Conservation (phyloP, 2,329 filamentous ascomycete species). For the Diaporthe longicolla region DNA sequence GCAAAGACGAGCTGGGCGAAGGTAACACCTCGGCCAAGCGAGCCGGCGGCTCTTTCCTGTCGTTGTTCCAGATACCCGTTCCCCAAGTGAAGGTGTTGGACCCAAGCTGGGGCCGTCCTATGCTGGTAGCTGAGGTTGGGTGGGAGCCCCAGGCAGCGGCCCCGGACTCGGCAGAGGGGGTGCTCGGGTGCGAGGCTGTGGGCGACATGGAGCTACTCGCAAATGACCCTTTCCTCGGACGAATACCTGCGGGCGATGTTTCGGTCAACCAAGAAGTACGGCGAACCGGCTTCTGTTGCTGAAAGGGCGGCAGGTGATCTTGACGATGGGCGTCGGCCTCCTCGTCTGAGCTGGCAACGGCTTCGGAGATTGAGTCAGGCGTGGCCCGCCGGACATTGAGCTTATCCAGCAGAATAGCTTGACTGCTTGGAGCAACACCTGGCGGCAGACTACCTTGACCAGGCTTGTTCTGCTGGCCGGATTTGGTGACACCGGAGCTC, state of each 20-base stretch:
- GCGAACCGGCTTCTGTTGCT: slow-evolving; percentile 74
- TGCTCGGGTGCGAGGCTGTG: slow-evolving; percentile 84
- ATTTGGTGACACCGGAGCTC: slow-evolving; percentile 66
- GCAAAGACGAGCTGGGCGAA: slow-evolving; percentile 77
- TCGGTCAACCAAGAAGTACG: slow-evolving; percentile 91
- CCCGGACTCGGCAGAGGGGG: slow-evolving; percentile 77
- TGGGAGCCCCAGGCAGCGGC: slow-evolving; percentile 69
- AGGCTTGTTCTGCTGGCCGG: slow-evolving; percentile 65
- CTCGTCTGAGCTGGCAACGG: slow-evolving; percentile 93
- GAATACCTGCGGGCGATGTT: slow-evolving; percentile 73
- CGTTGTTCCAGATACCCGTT: slow-evolving; percentile 86
- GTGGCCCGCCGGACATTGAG: slow-evolving; percentile 85
- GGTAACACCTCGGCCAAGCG: slow-evolving; percentile 81
- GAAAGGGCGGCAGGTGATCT: slow-evolving; percentile 63
- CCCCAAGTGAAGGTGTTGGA: slow-evolving; percentile 76
- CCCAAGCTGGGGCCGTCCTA: slow-evolving; percentile 62
- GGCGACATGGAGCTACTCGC: slow-evolving; percentile 83
- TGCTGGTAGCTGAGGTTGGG: slow-evolving; percentile 61
- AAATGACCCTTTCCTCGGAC: slow-evolving; percentile 82
- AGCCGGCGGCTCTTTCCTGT: slow-evolving; percentile 83
- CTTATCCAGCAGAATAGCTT: slow-evolving; percentile 80
- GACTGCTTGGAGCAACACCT: slow-evolving; percentile 67
- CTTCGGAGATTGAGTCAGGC: slow-evolving; percentile 84
- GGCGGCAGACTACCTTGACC: slow-evolving; percentile 60
- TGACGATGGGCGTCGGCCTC: slow-evolving; percentile 79